phyloP scores from a whole-genome alignment of 2,329 filamentous ascomycete genomes.

The Calonectria naviculata region DNA sequence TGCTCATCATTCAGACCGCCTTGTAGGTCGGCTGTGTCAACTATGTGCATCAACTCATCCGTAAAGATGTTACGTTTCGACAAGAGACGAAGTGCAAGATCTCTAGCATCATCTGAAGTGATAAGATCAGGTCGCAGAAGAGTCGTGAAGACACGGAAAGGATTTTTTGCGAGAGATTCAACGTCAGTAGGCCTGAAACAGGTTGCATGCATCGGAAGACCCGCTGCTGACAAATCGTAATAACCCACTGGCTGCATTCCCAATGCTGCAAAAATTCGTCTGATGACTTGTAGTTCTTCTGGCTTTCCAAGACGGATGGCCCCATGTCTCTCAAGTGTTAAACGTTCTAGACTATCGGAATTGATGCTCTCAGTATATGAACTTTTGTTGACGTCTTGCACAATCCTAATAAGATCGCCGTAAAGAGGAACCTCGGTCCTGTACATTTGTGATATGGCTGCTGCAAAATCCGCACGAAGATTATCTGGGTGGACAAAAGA shows the following conservation, averaged over 20 bases:
- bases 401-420: no score
- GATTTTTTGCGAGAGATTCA: conserved; percentile 51
- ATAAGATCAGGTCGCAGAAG: conserved; percentile 53
- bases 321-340: conserved; percentile 50
- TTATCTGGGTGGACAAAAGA: no score
- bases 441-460: no score
- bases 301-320: conserved; percentile 59
- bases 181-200: conserved; percentile 55
- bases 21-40: neutral
- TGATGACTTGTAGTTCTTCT: conserved; percentile 52
- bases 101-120: conserved; percentile 1
- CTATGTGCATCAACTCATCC: neutral
- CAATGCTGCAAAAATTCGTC: conserved; percentile 56
- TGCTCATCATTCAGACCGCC: neutral
- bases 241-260: conserved; percentile 62
- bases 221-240: conserved; percentile 58
- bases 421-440: no score
- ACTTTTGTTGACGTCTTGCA: no score
- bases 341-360: no score
- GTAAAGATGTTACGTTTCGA: conserved; percentile 18
- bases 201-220: conserved; percentile 61
- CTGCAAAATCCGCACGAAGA: no score
- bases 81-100: conserved; percentile 2
- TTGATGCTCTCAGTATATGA: no score
- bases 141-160: conserved; percentile 53